phyloP scores from a whole-genome alignment of 23 red algal species.

The Rhodosorus marinus region DNA sequence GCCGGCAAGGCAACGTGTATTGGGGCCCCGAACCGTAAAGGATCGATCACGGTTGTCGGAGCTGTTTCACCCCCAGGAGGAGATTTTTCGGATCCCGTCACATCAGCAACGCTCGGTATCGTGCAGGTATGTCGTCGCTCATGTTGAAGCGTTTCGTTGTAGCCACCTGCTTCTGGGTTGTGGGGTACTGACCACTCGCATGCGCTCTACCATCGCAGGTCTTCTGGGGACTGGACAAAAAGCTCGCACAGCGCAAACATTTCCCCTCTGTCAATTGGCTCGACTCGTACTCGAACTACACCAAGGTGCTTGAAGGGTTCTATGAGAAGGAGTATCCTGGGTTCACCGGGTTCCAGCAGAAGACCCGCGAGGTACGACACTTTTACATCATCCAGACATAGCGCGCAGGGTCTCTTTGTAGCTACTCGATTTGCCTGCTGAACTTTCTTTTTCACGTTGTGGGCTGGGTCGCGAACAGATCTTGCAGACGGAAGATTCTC shows the following conservation, averaged over 20 bases:
- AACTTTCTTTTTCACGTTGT: too few species aligned
- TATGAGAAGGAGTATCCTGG: constrained; percentile 78
- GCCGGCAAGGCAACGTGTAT: constrained; percentile 81
- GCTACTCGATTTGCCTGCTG: too few species aligned
- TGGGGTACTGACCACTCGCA: too few species aligned
- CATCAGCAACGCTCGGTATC: constrained; percentile 89
- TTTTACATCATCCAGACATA: too few species aligned
- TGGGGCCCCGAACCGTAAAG: constrained; percentile 64
- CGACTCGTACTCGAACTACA: constrained; percentile 88
- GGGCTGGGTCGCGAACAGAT: too few species aligned
- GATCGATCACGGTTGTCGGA: constrained; percentile 97
- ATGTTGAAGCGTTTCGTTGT: too few species aligned
- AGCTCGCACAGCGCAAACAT: constrained; percentile 89
- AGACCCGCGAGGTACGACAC: constrained; percentile 32
- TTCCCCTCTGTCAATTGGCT: constrained; percentile 95
- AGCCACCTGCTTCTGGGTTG: too few species aligned
- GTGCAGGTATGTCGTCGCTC: too few species aligned
- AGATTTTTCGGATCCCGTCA: constrained; percentile 99
- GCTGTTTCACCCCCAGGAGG: constrained; percentile 93
- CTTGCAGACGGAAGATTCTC: constrained; percentile 90
- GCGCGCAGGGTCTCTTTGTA: too few species aligned
- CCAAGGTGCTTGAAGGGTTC: constrained; percentile 63
- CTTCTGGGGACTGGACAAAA: constrained; percentile 99
- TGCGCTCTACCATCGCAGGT: too few species aligned
- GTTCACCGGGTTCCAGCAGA: constrained; percentile 64